phyloP scores from a whole-genome alignment of 2,329 filamentous ascomycete genomes.

The Stemphylium lycopersici region DNA sequence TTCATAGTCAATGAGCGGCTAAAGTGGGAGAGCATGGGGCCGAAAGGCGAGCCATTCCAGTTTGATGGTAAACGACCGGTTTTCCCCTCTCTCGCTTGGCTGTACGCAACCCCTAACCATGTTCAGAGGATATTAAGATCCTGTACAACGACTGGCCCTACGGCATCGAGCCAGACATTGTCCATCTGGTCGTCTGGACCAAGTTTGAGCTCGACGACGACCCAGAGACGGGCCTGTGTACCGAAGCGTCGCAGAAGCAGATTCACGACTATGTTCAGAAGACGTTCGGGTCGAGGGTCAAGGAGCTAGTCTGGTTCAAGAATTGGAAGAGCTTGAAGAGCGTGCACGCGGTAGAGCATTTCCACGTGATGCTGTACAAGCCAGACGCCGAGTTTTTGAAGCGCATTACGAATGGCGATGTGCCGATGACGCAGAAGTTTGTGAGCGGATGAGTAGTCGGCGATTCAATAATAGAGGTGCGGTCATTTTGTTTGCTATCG shows the following conservation, averaged over 20 bases:
- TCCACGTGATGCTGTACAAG: constrained; percentile 89
- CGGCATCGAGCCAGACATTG: constrained; percentile 76
- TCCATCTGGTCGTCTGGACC: constrained; percentile 91
- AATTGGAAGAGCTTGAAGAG: constrained; percentile 89
- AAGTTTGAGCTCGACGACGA: constrained; percentile 83
- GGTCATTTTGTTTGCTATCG: background rate
- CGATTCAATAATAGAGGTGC: background rate
- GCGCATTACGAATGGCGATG: constrained; percentile 75
- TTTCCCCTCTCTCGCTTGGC: background rate
- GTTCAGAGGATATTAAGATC: constrained; percentile 69
- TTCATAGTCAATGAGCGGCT: constrained; percentile 77
- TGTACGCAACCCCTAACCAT: constrained; percentile 15
- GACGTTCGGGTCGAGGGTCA: constrained; percentile 66
- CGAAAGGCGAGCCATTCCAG: constrained; percentile 52
- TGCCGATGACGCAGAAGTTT: constrained; percentile 59
- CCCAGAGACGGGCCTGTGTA: constrained; percentile 68
- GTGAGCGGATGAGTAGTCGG: background rate
- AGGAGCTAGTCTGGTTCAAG: constrained; percentile 77
- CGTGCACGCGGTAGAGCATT: constrained; percentile 86
- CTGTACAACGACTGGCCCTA: constrained; percentile 95
- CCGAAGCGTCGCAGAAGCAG: constrained; percentile 63
- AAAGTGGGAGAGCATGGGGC: constrained; percentile 64
- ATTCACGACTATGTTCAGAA: constrained; percentile 74
- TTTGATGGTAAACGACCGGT: constrained; percentile 25
- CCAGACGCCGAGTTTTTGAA: constrained; percentile 73